Evolutionary conservation across 768 basidiomycete genomes (phyloP), one percentile per base, ranked within the genome.

Genomic region (Agaricus subrufescens): DNA sequence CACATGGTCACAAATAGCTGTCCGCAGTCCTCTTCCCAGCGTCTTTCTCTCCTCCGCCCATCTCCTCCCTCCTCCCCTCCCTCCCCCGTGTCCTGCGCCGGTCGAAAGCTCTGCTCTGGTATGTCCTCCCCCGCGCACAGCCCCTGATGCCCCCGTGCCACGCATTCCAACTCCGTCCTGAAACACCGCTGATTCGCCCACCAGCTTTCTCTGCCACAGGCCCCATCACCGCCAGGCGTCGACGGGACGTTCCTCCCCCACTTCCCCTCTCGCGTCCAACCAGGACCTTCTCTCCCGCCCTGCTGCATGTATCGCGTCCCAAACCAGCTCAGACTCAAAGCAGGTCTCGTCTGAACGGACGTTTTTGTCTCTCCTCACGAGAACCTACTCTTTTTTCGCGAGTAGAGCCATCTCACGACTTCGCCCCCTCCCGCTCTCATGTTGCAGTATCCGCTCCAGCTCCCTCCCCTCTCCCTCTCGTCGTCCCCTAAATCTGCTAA

Each of bases 361-460:
- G 46, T 38, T 34, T 11, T 25, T 46, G 52, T 46, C 73, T 71
- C 58, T 67, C 68, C 66, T 57, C 55, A 23, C 43, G 47, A 49
- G 49, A 69, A 56, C 49, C 50, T 59, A 54, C 59, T 57, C 59
- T 54, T 49, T 44, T 40, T 48, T 62, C 61, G 67, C 59, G 64
- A 54, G 53, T 54, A 54, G 53, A 47, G 53, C 56, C 52, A 27
- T 39, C 52, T 49, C 62, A 56, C 66, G 60, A 62, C 58, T 58
- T 49, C 55, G 25, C 60, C 49, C 58, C 54, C 67, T 40, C 67
- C 64, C 56, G 62, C 67, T 61, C 76, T 69, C 71, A 85, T 85
- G 84, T 81, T 85, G 79, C 83, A 84, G 73, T 81, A 80, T 66
- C 72, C 77, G 52, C 64, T 74, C 56, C 73, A 75, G 64, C 71